Evolutionary conservation across 768 basidiomycete genomes (phyloP), one percentile per base, ranked within the genome.

Genomic region (Cantharellus anzutake): DNA sequence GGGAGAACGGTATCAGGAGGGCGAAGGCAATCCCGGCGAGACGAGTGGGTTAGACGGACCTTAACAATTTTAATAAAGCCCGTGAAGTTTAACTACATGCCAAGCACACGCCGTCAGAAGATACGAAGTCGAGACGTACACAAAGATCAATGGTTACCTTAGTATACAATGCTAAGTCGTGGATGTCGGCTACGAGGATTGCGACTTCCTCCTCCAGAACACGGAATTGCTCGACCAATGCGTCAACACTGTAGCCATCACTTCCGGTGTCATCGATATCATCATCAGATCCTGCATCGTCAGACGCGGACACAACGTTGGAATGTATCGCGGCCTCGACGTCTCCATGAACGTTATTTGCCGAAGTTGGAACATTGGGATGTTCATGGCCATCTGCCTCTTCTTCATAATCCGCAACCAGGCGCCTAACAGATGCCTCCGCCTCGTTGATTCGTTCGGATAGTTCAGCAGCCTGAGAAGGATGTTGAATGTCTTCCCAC

Each of bases 61-160:
- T 98, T 97, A 62, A 97, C 75, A 62, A 97, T 97, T 73, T 99
- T 99, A 77, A 97, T 86, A 70, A 99, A 99, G 5, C 96, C 96
- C 1, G 96, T 97, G 67, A 97, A 92, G 69, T 98, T 98, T 59
- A 98, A 79, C 69, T 55, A 55, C 11, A 48, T 11, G 44, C 11
- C 7, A 37, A 55, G 35, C 11, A 37, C 7, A 37, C 14, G 38
- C 11, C 38, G 7, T 55, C 52, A 55, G 52, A 11, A 37, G 7
- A 14, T 48, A 29, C 11, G 44, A 48, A 11, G 14, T 11, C 1
- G 11, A 7, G 7, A 55, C 52, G 35, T 37, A 7, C 35, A 37
- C 11, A 11, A 37, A 37, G 52, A 37, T 11, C 11, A 11, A 29
- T 11, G 7, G 7, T 7, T 55, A 55, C 52, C 52, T 98, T 98